Evolutionary conservation across 208 protist genomes (phyloP).

Genomic region (Leishmania gerbilli): DNA sequence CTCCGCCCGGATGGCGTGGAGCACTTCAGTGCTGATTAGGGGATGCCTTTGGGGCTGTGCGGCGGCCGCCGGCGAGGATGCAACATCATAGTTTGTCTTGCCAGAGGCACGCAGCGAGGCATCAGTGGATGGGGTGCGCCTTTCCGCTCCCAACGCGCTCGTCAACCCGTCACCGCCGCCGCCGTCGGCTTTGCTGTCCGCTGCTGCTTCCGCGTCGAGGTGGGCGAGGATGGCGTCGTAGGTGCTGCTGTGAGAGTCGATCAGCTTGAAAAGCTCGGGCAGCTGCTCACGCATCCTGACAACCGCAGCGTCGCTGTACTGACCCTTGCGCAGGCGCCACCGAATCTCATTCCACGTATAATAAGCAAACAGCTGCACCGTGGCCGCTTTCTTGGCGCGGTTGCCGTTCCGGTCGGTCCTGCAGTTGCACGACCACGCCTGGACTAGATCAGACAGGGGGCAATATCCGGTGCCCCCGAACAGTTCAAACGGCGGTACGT

Average conservation of each 20-base stretch:
- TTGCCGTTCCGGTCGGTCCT: constrained; percentile 5
- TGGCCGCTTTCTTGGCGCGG: neutral
- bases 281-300: constrained; percentile 19
- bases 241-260: constrained; percentile 20
- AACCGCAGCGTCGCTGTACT: constrained; percentile 21
- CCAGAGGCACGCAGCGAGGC: neutral
- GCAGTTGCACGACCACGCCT: constrained; percentile 37
- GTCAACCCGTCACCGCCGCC: neutral
- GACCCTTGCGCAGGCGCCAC: constrained; percentile 26
- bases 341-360: constrained; percentile 34
- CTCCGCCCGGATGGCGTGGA: constrained; percentile 7
- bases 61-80: neutral
- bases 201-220: constrained; percentile 12
- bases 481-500: constrained; percentile 54
- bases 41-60: constrained; percentile 5
- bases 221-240: constrained; percentile 21
- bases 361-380: constrained; percentile 18
- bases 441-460: constrained; percentile 58
- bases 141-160: neutral
- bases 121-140: neutral
- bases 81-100: neutral
- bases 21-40: constrained; percentile 12
- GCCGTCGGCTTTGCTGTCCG: neutral
- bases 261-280: constrained; percentile 17
- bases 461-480: constrained; percentile 61